Conservation (phyloP, 495 filamentous ascomycete genomes). For the Penicillium maclennaniae region DNA sequence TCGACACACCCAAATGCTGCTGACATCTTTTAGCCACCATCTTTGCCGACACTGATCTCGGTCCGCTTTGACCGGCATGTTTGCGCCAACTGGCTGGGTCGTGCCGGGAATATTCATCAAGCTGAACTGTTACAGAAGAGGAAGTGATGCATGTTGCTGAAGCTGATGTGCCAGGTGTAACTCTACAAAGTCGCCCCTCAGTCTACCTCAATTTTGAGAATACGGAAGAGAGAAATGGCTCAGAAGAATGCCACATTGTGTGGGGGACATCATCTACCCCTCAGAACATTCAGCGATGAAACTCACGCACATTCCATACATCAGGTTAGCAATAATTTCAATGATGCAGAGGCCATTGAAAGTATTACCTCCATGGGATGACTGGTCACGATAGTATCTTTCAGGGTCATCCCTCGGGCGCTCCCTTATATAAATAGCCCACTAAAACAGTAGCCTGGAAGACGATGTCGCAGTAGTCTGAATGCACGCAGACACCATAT, state of each 20-base stretch:
- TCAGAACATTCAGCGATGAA: neutral
- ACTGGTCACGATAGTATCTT: neutral
- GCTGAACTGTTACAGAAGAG: neutral
- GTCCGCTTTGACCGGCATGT: neutral
- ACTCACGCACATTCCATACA: too few species aligned
- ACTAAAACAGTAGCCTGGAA: slow-evolving; percentile 51
- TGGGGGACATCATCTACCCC: slow-evolving; percentile 57
- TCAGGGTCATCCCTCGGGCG: neutral
- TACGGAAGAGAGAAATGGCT: slow-evolving; percentile 43
- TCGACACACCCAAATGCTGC: neutral
- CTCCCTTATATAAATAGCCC: slow-evolving; percentile 39
- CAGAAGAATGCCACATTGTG: slow-evolving; percentile 49
- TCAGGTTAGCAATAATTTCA: slow-evolving; percentile 18
- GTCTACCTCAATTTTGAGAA: slow-evolving; percentile 41
- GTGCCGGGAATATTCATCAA: neutral
- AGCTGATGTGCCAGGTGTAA: neutral
- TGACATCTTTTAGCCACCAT: neutral
- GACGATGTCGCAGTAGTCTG: slow-evolving; percentile 55
- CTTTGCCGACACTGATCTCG: neutral
- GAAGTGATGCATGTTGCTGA: slow-evolving; percentile 1
- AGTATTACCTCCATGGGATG: slow-evolving; percentile 1
- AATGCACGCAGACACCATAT: slow-evolving; percentile 10
- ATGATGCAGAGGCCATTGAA: too few species aligned
- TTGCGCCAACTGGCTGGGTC: neutral
- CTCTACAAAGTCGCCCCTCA: slow-evolving; percentile 22